A percentile compares a stretch with the other conserved stretches of the same genome.
These are phyloP conservation scores for Shiraia sp. DNA, from an alignment of 2,329 filamentous ascomycete genomes.

Conservation along the genomic window DNA sequence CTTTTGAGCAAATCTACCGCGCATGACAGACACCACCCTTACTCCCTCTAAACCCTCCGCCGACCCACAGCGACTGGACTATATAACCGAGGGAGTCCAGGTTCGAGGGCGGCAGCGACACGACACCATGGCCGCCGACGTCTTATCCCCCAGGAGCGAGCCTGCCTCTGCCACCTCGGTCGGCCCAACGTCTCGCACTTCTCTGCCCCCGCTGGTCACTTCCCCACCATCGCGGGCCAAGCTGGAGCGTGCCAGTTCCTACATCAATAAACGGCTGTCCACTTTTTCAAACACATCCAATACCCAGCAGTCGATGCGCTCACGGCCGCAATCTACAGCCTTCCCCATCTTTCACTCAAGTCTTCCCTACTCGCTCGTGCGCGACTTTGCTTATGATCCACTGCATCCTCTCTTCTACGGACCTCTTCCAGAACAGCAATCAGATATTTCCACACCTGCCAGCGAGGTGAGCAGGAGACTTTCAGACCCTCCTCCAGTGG, in stretches of 20 bases:
- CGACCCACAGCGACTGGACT: conserved; percentile 33
- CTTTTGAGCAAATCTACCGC: conserved; percentile 19
- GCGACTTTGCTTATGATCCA: conserved; percentile 90
- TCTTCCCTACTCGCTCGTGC: conserved; percentile 83
- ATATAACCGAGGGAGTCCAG: conserved; percentile 34
- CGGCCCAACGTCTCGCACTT: conserved; percentile 42
- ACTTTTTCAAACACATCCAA: conserved; percentile 67
- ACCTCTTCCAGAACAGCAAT: conserved; percentile 78
- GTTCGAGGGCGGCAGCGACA: conserved; percentile 25
- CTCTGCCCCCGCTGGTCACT: conserved; percentile 56
- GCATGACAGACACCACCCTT: conserved; percentile 38
- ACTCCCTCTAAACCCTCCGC: conserved; percentile 16
- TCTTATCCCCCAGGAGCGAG: conserved; percentile 41
- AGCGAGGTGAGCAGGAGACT: conserved; percentile 75
- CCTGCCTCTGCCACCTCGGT: conserved; percentile 33
- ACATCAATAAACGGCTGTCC: conserved; percentile 79
- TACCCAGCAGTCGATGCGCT: conserved; percentile 56
- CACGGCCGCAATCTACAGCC: conserved; percentile 77
- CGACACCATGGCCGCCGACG: conserved; percentile 44
- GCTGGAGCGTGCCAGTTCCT: conserved; percentile 68
- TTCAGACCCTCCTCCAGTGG: conserved; percentile 75
- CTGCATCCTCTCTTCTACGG: conserved; percentile 91
- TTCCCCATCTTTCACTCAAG: conserved; percentile 85
- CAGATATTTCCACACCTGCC: conserved; percentile 80
- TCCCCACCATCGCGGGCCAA: conserved; percentile 54